Evolutionary conservation across 768 basidiomycete genomes (phyloP).

Genomic region (Lentinula sp.): DNA sequence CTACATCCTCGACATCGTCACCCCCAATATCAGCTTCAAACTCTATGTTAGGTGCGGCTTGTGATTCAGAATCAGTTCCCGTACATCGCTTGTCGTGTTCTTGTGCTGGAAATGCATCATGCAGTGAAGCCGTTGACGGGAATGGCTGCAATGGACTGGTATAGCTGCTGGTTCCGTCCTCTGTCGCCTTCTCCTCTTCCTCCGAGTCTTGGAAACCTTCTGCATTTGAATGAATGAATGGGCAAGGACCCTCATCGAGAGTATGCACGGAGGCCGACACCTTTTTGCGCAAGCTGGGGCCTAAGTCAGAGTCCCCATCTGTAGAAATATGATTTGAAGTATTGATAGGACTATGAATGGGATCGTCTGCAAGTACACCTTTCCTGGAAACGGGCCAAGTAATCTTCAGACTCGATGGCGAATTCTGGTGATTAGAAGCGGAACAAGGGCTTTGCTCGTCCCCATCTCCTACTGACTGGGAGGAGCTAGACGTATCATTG

Average conservation of each 20-base stretch:
- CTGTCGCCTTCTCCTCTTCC: neutral
- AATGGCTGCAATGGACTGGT: conserved; percentile 4
- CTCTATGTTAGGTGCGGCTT: neutral
- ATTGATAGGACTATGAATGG: neutral
- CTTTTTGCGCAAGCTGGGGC: neutral
- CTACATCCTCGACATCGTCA: neutral
- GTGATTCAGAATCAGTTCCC: neutral
- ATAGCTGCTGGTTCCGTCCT: neutral
- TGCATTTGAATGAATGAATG: neutral
- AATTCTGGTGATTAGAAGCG: neutral
- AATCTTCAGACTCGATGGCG: neutral
- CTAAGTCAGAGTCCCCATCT: neutral
- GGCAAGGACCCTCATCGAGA: neutral
- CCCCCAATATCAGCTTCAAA: neutral
- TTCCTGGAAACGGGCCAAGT: neutral
- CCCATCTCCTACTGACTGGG: neutral
- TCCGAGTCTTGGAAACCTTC: neutral
- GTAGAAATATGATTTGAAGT: too few species aligned
- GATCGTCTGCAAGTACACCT: neutral
- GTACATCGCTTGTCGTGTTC: neutral
- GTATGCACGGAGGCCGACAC: neutral
- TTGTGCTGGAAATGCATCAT: neutral
- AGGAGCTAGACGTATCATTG: neutral
- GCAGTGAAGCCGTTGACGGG: conserved; percentile 7
- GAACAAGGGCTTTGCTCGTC: neutral